Evolutionary conservation across 164 flowering plant species (phyloP).

Genomic region (Aristolochia fimbriata): DNA sequence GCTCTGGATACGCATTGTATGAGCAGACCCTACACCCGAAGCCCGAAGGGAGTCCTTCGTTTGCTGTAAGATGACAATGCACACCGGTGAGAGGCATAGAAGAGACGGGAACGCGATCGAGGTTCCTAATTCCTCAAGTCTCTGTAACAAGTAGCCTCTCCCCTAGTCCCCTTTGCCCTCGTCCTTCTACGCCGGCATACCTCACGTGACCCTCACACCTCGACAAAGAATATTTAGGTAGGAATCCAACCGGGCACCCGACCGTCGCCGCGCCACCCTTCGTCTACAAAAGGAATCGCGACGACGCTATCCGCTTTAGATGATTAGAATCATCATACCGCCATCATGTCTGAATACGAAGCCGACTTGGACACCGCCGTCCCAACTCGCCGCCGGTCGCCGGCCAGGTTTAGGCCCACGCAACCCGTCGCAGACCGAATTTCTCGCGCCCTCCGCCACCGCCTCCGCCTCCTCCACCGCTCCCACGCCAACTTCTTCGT

Average conservation of each 20-base stretch:
- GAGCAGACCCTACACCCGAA: no score
- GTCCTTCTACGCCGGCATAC: neutral
- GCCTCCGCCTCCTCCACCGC: constrained; percentile 73
- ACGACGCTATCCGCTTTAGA: neutral
- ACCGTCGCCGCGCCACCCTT: neutral
- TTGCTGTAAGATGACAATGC: no score
- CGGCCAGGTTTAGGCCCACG: constrained; percentile 16
- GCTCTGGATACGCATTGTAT: no score
- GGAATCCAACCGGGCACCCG: neutral
- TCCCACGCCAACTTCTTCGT: constrained; percentile 45
- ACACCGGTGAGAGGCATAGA: no score
- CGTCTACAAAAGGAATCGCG: neutral
- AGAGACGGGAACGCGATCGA: no score
- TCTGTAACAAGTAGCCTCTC: neutral
- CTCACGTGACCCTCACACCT: constrained; percentile 28
- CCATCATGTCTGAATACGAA: no score
- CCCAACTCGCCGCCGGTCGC: constrained; percentile 14
- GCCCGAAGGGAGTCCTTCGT: no score
- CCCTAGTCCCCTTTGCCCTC: neutral
- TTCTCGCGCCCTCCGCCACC: constrained; percentile 60
- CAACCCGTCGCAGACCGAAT: constrained; percentile 55
- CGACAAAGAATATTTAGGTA: constrained; percentile 23
- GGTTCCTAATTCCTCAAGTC: neutral
- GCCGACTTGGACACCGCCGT: constrained; percentile 5
- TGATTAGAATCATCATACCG: no score